Evolutionary conservation across 176 grass and related monocot genomes (phyloP).

Genomic region (Rhynchospora pubera): DNA sequence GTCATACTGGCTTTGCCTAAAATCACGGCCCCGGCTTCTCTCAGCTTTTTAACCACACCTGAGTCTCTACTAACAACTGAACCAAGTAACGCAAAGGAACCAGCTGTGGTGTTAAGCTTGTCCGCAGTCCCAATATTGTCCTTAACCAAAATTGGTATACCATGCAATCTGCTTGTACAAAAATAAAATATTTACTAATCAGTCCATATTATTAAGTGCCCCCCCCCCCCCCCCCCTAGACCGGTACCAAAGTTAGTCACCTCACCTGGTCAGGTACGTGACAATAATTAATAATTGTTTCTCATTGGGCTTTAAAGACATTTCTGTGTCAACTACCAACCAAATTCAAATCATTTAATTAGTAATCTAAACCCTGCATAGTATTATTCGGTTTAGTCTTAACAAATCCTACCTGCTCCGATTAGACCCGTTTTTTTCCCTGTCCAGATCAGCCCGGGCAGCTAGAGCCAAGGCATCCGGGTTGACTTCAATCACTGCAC

Average conservation of each 20-base stretch:
- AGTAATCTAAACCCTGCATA: neutral
- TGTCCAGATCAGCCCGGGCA: constrained; percentile 30
- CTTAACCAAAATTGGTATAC: constrained; percentile 62
- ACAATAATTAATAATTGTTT: no score
- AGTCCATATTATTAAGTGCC: neutral
- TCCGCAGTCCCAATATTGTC: constrained; percentile 47
- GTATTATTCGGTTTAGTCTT: neutral
- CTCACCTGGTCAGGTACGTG: neutral
- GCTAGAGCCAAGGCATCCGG: constrained; percentile 45
- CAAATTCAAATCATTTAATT: neutral
- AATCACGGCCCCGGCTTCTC: constrained; percentile 46
- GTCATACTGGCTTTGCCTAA: constrained; percentile 52
- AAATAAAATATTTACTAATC: neutral
- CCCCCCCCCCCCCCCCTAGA: no score
- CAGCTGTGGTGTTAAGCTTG: constrained; percentile 60
- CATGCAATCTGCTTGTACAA: constrained; percentile 27
- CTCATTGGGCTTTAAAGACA: neutral
- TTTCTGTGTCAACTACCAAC: neutral
- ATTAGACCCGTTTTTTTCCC: neutral
- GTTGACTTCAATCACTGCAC: constrained; percentile 67
- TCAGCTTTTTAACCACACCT: constrained; percentile 38
- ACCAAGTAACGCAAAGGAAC: constrained; percentile 55
- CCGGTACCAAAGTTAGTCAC: neutral
- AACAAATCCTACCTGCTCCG: neutral
- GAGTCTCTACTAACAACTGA: constrained; percentile 39